phyloP scores from a whole-genome alignment of 148 eudicot species.

The Chenopodium suecicum region DNA sequence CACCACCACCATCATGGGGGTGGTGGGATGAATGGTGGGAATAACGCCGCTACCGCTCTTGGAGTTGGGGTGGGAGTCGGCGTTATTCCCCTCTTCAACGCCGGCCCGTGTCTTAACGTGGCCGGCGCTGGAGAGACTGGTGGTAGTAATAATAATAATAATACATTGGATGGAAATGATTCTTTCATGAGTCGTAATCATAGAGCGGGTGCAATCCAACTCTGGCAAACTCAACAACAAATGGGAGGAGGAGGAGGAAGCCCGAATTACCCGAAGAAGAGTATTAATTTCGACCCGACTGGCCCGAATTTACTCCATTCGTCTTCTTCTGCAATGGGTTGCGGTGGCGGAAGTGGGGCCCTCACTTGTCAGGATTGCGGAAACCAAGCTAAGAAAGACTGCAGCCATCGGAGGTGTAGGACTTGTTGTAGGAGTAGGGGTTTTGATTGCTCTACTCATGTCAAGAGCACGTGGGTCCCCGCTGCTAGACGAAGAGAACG shows the following conservation, averaged over 20 bases:
- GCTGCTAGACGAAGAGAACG: conserved; percentile 78
- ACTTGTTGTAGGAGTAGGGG: conserved; percentile 94
- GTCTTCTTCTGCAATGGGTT: conserved; percentile 7
- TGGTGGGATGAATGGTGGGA: background rate
- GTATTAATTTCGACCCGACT: conserved; percentile 30
- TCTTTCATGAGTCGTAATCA: conserved; percentile 22
- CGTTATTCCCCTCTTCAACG: conserved; percentile 64
- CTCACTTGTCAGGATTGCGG: conserved; percentile 84
- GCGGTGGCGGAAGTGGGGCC: conserved; percentile 25
- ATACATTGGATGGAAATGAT: conserved; percentile 8
- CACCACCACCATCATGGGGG: conserved; percentile 13
- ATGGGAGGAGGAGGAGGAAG: conserved; percentile 4
- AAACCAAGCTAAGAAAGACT: conserved; percentile 93
- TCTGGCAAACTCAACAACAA: conserved; percentile 41
- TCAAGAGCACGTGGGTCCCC: conserved; percentile 98
- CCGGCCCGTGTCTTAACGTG: conserved; percentile 38
- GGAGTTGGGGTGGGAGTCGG: conserved; percentile 59
- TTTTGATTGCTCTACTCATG: conserved; percentile 81
- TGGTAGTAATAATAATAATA: background rate
- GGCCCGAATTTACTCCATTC: background rate
- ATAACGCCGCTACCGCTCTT: conserved; percentile 29
- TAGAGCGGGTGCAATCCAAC: conserved; percentile 36
- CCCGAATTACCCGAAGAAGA: conserved; percentile 26
- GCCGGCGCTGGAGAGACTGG: conserved; percentile 13
- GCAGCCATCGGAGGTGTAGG: conserved; percentile 76